Conservation (phyloP, 306 rosid genomes). For the Prosopis cineraria region DNA sequence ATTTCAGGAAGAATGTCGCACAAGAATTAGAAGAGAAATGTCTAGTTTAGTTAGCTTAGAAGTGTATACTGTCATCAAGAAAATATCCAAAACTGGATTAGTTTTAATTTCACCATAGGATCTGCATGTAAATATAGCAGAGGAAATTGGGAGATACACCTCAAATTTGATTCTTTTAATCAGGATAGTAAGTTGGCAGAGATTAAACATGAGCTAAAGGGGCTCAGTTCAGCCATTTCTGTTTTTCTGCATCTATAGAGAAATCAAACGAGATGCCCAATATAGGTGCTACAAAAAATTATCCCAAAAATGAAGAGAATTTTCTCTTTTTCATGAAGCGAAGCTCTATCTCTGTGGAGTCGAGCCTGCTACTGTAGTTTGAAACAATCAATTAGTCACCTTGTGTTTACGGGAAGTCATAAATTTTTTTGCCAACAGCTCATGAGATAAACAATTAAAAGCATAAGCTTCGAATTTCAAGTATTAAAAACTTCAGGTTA, state of each 20-base stretch:
- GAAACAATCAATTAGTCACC: background rate
- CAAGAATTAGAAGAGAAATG: constrained; percentile 33
- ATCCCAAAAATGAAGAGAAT: background rate
- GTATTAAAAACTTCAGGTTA: background rate
- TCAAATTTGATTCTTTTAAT: constrained; percentile 40
- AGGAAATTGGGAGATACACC: constrained; percentile 36
- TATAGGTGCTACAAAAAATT: background rate
- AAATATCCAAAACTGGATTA: constrained; percentile 30
- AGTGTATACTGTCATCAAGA: constrained; percentile 28
- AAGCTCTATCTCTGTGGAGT: background rate
- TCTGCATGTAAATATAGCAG: constrained; percentile 68
- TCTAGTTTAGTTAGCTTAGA: constrained; percentile 26
- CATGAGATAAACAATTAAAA: too few species aligned
- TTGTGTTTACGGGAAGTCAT: background rate
- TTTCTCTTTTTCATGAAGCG: background rate
- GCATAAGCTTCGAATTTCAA: constrained; percentile 5
- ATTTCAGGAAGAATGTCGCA: constrained; percentile 78
- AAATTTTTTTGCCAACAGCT: too few species aligned
- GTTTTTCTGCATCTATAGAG: constrained; percentile 16
- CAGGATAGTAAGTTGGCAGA: constrained; percentile 18
- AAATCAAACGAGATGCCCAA: constrained; percentile 24
- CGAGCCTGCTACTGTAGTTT: background rate
- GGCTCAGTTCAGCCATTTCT: constrained; percentile 15
- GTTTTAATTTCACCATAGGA: constrained; percentile 38
- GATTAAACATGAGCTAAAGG: constrained; percentile 25